Evolutionary conservation across 2,329 filamentous ascomycete genomes (phyloP).

Genomic region (Diaporthe destruens): DNA sequence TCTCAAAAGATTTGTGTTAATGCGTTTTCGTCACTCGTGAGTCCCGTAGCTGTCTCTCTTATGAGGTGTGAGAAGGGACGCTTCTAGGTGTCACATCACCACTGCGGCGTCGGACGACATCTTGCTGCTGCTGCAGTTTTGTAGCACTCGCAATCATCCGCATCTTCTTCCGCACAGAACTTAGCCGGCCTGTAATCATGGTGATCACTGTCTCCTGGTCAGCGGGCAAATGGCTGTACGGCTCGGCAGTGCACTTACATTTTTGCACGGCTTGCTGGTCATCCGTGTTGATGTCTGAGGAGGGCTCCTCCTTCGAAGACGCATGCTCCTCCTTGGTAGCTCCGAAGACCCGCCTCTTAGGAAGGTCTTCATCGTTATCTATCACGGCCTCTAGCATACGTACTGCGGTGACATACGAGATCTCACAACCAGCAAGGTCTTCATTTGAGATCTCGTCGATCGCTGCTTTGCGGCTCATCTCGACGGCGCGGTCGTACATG

Average conservation of each 20-base stretch:
- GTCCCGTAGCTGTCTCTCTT: constrained; percentile 41
- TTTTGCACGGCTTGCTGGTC: constrained; percentile 80
- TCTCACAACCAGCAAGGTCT: constrained; percentile 87
- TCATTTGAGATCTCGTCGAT: constrained; percentile 96
- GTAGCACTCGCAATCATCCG: constrained; percentile 71
- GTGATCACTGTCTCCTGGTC: constrained; percentile 65
- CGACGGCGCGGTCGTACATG: constrained; percentile 96
- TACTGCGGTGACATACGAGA: constrained; percentile 93
- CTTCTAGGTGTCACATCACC: constrained; percentile 69
- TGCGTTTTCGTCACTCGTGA: constrained; percentile 50
- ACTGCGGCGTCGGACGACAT: constrained; percentile 62
- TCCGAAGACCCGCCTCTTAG: constrained; percentile 53
- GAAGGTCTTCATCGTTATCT: constrained; percentile 78
- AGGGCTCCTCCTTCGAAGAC: constrained; percentile 55
- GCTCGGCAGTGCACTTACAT: constrained; percentile 63
- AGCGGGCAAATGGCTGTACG: constrained; percentile 39
- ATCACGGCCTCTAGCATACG: constrained; percentile 95
- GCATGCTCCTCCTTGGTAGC: constrained; percentile 59
- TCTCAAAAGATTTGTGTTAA: constrained; percentile 15
- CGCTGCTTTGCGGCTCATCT: constrained; percentile 95
- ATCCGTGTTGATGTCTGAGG: constrained; percentile 71
- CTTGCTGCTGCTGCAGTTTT: constrained; percentile 60
- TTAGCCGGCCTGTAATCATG: constrained; percentile 71
- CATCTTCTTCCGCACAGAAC: constrained; percentile 70
- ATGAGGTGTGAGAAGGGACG: constrained; percentile 62